Conservation (phyloP, 2,329 filamentous ascomycete species). For the Fusarium transvaalense region DNA sequence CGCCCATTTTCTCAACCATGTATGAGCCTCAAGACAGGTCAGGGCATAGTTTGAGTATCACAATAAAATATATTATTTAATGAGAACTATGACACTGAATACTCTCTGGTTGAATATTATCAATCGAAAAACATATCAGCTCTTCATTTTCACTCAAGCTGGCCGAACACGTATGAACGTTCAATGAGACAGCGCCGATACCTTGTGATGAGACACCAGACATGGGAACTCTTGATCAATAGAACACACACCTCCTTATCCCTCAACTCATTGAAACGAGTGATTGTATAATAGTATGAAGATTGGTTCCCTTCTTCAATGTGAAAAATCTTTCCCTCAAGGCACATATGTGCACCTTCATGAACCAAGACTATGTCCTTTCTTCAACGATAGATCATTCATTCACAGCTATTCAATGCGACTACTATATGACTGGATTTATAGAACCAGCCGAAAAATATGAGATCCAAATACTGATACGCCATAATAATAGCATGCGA, state of each 20-base stretch:
- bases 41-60: no score
- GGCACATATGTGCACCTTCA: neutral
- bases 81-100: no score
- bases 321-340: no score
- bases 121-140: neutral
- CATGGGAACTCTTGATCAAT: neutral
- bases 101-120: neutral
- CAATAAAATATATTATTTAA: no score
- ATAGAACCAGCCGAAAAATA: neutral
- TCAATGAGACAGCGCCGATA: neutral
- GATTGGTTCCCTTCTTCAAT: neutral
- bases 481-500: neutral
- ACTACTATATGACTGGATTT: neutral
- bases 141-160: neutral
- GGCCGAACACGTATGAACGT: neutral
- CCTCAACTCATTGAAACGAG: neutral
- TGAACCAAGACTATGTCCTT: neutral
- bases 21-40: no score
- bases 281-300: no score
- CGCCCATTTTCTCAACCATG: no score
- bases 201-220: neutral
- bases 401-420: neutral
- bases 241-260: neutral
- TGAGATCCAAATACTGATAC: neutral
- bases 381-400: neutral